These are phyloP conservation scores for Friedmanniomyces endolithicus DNA, from an alignment of 495 filamentous ascomycete genomes.

Conservation along the genomic window DNA sequence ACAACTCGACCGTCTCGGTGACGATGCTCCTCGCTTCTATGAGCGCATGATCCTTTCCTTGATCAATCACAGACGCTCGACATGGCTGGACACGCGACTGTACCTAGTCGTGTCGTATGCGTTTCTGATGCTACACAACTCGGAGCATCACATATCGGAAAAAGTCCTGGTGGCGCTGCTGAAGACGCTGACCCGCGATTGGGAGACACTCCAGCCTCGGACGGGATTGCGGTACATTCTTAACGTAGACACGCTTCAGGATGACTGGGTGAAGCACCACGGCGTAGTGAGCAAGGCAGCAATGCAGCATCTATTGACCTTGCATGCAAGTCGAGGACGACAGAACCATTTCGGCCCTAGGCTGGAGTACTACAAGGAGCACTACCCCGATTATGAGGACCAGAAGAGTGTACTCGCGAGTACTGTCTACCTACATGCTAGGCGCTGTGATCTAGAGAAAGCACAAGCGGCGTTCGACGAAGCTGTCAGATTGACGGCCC, in stretches of 20 bases:
- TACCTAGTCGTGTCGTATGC: slow-evolving; percentile 9
- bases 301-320: slow-evolving; percentile 25
- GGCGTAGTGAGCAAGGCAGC: slow-evolving; percentile 6
- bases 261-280: slow-evolving; percentile 19
- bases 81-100: neutral
- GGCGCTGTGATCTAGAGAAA: slow-evolving; percentile 45
- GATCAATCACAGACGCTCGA: neutral
- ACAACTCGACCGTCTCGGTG: neutral
- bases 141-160: neutral
- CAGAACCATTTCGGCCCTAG: slow-evolving; percentile 38
- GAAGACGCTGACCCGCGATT: neutral
- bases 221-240: neutral
- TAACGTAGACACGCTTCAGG: slow-evolving; percentile 2
- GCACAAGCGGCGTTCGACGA: slow-evolving; percentile 46
- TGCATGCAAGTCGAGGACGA: slow-evolving; percentile 45
- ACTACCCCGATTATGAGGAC: slow-evolving; percentile 25
- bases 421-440: slow-evolving; percentile 54
- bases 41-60: slow-evolving; percentile 1
- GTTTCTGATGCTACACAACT: neutral
- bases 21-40: neutral
- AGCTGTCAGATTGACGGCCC: slow-evolving; percentile 33
- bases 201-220: neutral
- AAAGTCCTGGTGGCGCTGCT: slow-evolving; percentile 4
- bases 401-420: slow-evolving; percentile 28
- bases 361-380: slow-evolving; percentile 40